Evolutionary conservation across 2,329 filamentous ascomycete genomes (phyloP), one percentile per base, ranked within the genome.

Genomic region (Venturia carpophila): DNA sequence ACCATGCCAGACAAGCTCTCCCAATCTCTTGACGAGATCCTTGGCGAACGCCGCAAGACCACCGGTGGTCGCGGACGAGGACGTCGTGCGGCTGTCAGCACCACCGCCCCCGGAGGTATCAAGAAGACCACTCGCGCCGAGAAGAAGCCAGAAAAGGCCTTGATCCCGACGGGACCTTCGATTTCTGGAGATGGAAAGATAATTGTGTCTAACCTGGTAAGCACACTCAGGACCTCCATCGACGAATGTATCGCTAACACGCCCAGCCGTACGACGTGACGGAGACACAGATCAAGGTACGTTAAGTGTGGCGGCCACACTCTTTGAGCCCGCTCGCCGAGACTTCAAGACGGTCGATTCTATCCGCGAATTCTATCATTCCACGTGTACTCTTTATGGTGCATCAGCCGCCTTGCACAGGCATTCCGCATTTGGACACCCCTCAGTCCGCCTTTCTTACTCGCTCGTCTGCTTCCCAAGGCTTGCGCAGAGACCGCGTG

Each of bases 241-340:
- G 71, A 67, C 70, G 58, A 61, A 65, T 55, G 66, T 64, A 39
- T 64, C 56, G 68, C 83, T 89, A 80, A 89, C 78, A 62, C 21
- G 65, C 19, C 42, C 71, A 97, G 91, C 94, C 94, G 77, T 87
- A 88, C 82, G 94, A 99, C 87, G 92, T 99, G 79, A 91, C 87
- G 80, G 93, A 97, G 85, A 82, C 82, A 82, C 91, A 95, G 87
- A 95, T 99, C 83, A 97, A 99, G 94, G 94, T 99, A 99, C 95
- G 94, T 99, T 92, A 89, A 62, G 62, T 62, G 64, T 42, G 58
- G 41, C 64, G 64, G 30, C 30, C 64, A 41, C 19, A 27, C 52
- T 41, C 56, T 62, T 19, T 65, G 41, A 42, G 60, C 52, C 42
- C 42, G 21, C 47, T 58, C 37, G 45, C 63, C 63, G 63, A 43